Evolutionary conservation across 2,329 filamentous ascomycete genomes (phyloP).

Genomic region (Diplodia scrobiculata): DNA sequence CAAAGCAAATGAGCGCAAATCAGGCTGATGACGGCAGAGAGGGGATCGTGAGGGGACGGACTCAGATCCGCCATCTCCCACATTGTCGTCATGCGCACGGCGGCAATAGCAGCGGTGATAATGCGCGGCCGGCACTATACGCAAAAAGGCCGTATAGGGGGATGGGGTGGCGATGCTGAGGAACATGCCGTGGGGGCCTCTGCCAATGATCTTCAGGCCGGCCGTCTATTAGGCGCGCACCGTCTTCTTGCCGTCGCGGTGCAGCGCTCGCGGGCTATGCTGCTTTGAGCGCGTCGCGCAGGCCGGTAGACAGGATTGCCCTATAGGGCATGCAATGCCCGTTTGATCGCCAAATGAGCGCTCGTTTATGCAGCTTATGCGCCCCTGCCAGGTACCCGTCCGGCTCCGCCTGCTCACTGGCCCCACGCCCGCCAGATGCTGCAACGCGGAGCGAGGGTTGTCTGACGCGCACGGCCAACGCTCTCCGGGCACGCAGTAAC

Average conservation of each 20-base stretch:
- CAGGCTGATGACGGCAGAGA: constrained; percentile 16
- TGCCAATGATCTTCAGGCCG: constrained; percentile 21
- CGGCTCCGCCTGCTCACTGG: constrained; percentile 13
- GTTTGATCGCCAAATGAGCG: constrained; percentile 23
- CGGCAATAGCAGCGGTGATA: constrained; percentile 17
- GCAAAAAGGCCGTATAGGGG: constrained; percentile 10
- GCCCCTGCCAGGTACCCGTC: constrained; percentile 21
- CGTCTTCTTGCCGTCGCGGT: not conserved
- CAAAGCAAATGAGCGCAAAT: not conserved
- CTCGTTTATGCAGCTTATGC: constrained; percentile 23
- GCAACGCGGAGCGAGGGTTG: constrained; percentile 4
- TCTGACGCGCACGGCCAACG: constrained; percentile 6
- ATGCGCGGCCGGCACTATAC: constrained; percentile 11
- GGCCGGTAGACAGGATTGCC: constrained; percentile 7
- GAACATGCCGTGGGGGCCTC: constrained; percentile 15
- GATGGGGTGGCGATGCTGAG: not conserved
- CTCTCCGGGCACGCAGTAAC: not conserved
- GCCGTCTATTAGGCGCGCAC: constrained; percentile 24
- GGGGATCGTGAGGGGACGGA: not conserved
- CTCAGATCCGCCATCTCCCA: constrained; percentile 13
- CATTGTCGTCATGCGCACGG: constrained; percentile 11
- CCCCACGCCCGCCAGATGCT: not conserved
- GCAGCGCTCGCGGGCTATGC: not conserved
- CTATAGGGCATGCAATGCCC: constrained; percentile 22
- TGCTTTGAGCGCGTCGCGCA: constrained; percentile 5